These are phyloP conservation scores for Helenozyma baotianmanensis DNA, from an alignment of 805 yeast species.

Conservation along the genomic window DNA sequence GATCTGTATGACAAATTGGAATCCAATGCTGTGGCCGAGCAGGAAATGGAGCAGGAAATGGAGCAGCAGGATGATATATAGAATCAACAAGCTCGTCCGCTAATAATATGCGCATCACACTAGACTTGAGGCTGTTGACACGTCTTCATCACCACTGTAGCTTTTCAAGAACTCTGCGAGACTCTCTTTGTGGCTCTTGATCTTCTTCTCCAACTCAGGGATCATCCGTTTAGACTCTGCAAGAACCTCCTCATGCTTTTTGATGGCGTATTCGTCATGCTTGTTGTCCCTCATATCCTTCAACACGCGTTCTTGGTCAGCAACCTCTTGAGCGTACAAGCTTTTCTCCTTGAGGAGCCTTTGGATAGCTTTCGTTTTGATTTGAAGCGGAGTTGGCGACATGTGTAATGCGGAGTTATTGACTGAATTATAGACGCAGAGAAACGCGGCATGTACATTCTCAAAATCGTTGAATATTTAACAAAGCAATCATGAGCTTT, in stretches of 20 bases:
- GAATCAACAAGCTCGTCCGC: no score
- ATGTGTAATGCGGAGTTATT: no score
- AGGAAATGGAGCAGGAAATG: no score
- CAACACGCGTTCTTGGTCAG: conserved; percentile 49
- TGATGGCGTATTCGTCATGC: conserved; percentile 63
- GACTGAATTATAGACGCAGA: no score
- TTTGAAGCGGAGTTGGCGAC: conserved; percentile 69
- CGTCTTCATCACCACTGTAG: conserved; percentile 33
- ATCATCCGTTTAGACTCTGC: conserved; percentile 38
- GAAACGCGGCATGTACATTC: no score
- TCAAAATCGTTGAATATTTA: no score
- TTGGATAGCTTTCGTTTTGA: conserved; percentile 64
- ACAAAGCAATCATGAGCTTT: no score
- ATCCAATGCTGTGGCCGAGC: neutral
- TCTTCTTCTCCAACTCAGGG: conserved; percentile 16
- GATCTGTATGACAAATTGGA: conserved; percentile 58
- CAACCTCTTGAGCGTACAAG: conserved; percentile 55
- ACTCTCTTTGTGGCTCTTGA: conserved; percentile 29
- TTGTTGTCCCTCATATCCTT: conserved; percentile 40
- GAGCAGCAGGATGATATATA: no score
- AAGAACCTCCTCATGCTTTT: conserved; percentile 38
- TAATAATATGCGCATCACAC: no score
- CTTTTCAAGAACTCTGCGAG: conserved; percentile 36
- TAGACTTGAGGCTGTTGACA: conserved; percentile 22
- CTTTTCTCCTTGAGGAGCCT: conserved; percentile 65